Evolutionary conservation across 148 eudicot species (phyloP).

Genomic region (Euryodendron excelsum): DNA sequence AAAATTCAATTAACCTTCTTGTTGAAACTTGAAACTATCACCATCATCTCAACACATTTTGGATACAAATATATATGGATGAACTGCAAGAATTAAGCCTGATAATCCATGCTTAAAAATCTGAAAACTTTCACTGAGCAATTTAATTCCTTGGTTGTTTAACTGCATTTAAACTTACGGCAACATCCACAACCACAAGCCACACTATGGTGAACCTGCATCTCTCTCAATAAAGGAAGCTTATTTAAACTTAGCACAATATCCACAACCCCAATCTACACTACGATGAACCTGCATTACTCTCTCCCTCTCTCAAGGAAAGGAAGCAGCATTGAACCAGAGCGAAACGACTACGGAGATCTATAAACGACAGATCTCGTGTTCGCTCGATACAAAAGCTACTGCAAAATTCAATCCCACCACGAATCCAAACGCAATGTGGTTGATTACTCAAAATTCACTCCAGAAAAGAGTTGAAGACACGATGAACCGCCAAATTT

Average conservation of each 20-base stretch:
- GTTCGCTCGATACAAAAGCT: neutral
- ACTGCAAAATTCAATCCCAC: neutral
- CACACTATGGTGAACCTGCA: neutral
- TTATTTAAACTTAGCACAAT: too few species aligned
- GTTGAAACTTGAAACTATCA: neutral
- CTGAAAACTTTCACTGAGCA: neutral
- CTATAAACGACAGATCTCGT: too few species aligned
- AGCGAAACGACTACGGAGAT: too few species aligned
- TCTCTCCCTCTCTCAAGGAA: neutral
- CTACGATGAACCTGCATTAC: neutral
- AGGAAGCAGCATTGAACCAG: neutral
- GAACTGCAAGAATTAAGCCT: neutral
- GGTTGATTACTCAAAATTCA: neutral
- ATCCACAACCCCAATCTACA: too few species aligned
- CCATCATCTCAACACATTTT: neutral
- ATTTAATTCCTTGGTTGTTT: neutral
- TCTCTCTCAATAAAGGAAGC: too few species aligned
- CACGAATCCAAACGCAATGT: neutral
- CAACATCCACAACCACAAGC: neutral
- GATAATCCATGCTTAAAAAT: neutral
- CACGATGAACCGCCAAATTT: neutral
- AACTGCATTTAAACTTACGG: neutral
- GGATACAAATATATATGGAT: neutral
- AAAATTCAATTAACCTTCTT: constrained; percentile 10
- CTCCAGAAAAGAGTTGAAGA: neutral